Conservation (phyloP, 75 land plant species). For the Pinus tabuliformis region DNA sequence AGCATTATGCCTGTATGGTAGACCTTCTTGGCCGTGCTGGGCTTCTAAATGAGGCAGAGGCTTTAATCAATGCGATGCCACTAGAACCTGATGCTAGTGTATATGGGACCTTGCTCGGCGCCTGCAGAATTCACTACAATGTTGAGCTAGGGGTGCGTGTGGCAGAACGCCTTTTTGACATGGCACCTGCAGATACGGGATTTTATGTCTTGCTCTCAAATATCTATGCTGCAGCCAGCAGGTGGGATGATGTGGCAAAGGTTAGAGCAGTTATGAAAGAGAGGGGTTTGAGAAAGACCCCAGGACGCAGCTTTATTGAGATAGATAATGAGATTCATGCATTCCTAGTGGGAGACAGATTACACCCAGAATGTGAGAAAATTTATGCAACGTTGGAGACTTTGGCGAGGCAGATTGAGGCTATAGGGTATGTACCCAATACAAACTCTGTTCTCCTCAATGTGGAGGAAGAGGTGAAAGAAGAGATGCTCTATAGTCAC, state of each 20-base stretch:
- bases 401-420: too few relatives aligned
- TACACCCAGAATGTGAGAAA: too few relatives aligned
- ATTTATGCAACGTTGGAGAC: too few relatives aligned
- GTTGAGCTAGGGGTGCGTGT: conserved; percentile 40
- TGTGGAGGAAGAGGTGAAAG: too few relatives aligned
- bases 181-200: conserved; percentile 6
- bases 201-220: conserved; percentile 5
- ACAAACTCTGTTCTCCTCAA: too few relatives aligned
- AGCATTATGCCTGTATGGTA: conserved; percentile 70
- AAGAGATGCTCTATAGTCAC: too few relatives aligned
- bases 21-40: conserved; percentile 62
- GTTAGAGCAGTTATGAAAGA: conserved; percentile 3
- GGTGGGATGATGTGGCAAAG: background rate
- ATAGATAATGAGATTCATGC: background rate
- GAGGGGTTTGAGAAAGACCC: background rate
- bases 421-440: too few relatives aligned
- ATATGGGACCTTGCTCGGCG: conserved; percentile 54
- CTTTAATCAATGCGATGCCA: conserved; percentile 48
- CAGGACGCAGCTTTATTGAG: conserved; percentile 7
- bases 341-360: too few relatives aligned
- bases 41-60: conserved; percentile 25
- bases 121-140: conserved; percentile 53
- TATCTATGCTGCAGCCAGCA: conserved; percentile 8
- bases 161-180: conserved; percentile 21
- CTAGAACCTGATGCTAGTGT: conserved; percentile 45